Evolutionary conservation across 2,329 filamentous ascomycete species (phyloP), one percentile per base, ranked within the genome.

Genomic region (Fusarium agapanthi): DNA sequence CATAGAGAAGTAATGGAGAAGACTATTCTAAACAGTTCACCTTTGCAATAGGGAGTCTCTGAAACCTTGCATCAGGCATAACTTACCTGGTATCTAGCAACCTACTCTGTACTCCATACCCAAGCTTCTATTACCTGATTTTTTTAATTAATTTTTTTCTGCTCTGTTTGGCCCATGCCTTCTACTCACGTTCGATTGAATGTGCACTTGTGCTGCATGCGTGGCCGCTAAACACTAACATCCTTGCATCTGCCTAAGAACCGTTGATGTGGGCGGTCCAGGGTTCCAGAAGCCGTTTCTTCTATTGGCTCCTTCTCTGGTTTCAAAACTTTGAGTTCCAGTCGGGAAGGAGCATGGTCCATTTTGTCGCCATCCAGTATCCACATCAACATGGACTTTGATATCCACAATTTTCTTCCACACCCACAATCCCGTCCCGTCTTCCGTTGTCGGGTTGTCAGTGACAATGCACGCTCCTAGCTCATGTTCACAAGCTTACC

Each of bases 311-410:
- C 32, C 30, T 40, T 43, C 11, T 48, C 67, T 61, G 68, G 71
- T 74, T 74, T 74, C 71, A 67, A 74, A 71, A 74, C 62, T 65
- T 53, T 50, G 56, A 65, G 71, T 66, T 74, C 71, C 71, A 74
- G 67, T 61, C 61, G 56, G 71, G 71, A 74, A 74, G 71, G 71
- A 74, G 71, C 68, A 69, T 54, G 64, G 64, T 55, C 71, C 64
- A 67, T 66, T 67, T 73, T 61, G 56, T 67, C 55, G 54, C 61
- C 53, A 64, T 73, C 62, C 54, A 35, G 56, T 47, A 67, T 67
- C 61, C 57, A 57, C 65, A 69, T 68, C 38, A 47, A 67, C 53
- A 69, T 69, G 44, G 30, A 64, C 34, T 65, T 67, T 45, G 51
- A 41, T 55, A 53, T 57, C 55, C 55, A 55, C 55, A 63, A 60